Evolutionary conservation across 208 protist genomes (phyloP).

Genomic region (Phytomonas sp.): DNA sequence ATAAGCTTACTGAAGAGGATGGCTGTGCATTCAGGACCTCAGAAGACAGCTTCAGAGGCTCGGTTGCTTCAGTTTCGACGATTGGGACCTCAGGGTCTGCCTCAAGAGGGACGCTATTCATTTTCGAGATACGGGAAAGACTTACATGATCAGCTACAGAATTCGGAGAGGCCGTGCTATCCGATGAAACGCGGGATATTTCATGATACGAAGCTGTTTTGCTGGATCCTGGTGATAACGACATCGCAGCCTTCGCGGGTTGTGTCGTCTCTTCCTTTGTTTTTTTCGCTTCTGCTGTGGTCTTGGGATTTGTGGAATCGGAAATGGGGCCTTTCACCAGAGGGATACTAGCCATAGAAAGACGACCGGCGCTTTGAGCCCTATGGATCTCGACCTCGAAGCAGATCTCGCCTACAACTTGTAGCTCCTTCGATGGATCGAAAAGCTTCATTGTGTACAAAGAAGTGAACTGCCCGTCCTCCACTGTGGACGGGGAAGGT

Average conservation of each 20-base stretch:
- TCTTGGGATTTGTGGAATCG: background rate
- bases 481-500: background rate
- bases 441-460: constrained; percentile 12
- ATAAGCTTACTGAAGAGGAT: constrained; percentile 8
- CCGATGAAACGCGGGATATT: background rate
- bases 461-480: background rate
- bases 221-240: background rate
- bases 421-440: background rate
- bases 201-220: background rate
- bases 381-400: constrained; percentile 14
- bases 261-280: background rate
- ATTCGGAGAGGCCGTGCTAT: background rate
- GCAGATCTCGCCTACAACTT: constrained; percentile 13
- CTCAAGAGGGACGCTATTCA: background rate
- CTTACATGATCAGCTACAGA: background rate
- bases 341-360: background rate
- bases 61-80: background rate
- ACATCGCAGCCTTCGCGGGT: background rate
- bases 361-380: background rate
- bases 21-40: background rate
- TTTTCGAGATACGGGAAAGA: background rate
- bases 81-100: background rate
- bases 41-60: background rate
- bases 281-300: background rate
- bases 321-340: background rate